Evolutionary conservation across 2,329 filamentous ascomycete genomes (phyloP).

Genomic region (Kalmusia sp.): DNA sequence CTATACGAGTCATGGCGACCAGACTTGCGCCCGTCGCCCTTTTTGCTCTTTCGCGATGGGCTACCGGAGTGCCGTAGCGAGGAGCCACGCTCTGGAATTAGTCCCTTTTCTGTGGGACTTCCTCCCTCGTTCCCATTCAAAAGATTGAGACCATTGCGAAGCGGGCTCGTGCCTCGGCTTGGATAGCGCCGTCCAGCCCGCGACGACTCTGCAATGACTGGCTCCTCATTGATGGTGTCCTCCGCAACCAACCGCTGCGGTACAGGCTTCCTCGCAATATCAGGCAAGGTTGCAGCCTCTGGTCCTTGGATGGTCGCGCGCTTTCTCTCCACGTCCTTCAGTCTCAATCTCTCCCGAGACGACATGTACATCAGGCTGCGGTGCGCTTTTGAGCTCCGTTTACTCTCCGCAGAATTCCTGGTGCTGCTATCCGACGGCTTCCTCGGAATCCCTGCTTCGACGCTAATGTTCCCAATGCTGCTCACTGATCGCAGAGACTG

Average conservation of each 20-base stretch:
- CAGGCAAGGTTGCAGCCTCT: conserved; percentile 46
- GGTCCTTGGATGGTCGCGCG: conserved; percentile 54
- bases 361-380: conserved; percentile 76
- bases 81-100: conserved; percentile 43
- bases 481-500: conserved; percentile 42
- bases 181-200: conserved; percentile 36
- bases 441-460: conserved; percentile 41
- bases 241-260: conserved; percentile 40
- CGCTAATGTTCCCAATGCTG: conserved; percentile 51
- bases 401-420: conserved; percentile 44
- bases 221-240: conserved; percentile 48
- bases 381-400: conserved; percentile 45
- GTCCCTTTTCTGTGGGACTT: conserved; percentile 36
- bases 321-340: conserved; percentile 68
- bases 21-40: conserved; percentile 27
- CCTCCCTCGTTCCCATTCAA: conserved; percentile 30
- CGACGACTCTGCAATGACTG: conserved; percentile 35
- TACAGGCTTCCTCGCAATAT: conserved; percentile 28
- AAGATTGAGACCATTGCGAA: conserved; percentile 34
- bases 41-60: conserved; percentile 40
- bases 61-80: conserved; percentile 43
- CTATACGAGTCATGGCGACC: conserved; percentile 36
- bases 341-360: conserved; percentile 71
- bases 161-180: conserved; percentile 40
- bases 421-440: conserved; percentile 37